phyloP scores from a whole-genome alignment of 108 stramenopile species.

The Skeletonema potamos region DNA sequence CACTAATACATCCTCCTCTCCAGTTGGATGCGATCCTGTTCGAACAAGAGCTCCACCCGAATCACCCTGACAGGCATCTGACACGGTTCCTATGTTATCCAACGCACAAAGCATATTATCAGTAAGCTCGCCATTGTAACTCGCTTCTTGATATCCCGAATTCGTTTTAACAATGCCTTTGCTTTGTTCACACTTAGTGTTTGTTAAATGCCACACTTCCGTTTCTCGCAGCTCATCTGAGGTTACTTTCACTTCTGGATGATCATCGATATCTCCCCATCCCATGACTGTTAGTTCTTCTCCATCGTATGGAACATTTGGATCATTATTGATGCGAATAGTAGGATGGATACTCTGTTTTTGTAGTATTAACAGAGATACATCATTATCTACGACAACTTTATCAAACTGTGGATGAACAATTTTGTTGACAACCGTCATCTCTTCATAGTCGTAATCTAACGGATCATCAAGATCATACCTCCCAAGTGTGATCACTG shows the following conservation, averaged over 20 bases:
- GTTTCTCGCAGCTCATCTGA: constrained; percentile 17
- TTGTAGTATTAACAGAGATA: constrained; percentile 15
- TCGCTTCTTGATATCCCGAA: constrained; percentile 5
- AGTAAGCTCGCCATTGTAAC: constrained; percentile 19
- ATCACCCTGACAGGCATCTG: constrained; percentile 45
- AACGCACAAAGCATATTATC: constrained; percentile 36
- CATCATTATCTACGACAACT: constrained; percentile 21
- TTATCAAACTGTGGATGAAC: constrained; percentile 27
- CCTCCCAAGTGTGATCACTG: constrained; percentile 13
- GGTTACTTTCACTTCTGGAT: constrained; percentile 1
- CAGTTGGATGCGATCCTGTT: constrained; percentile 8
- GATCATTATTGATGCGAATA: constrained; percentile 15
- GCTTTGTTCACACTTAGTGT: constrained; percentile 16
- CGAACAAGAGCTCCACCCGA: constrained; percentile 20
- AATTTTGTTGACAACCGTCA: neutral
- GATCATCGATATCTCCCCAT: constrained; percentile 41
- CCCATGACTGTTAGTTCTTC: constrained; percentile 30
- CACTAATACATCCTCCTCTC: constrained; percentile 25
- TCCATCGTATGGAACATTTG: constrained; percentile 1
- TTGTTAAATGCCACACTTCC: constrained; percentile 14
- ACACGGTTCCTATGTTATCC: constrained; percentile 12
- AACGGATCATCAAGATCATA: constrained; percentile 22
- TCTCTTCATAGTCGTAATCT: constrained; percentile 22
- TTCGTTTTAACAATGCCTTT: constrained; percentile 11
- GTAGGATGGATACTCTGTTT: constrained; percentile 9